A percentile compares a stretch with the other conserved stretches of the same genome.
Evolutionary conservation across 768 basidiomycete species (phyloP).

Genomic region (Lyophyllum decastes): DNA sequence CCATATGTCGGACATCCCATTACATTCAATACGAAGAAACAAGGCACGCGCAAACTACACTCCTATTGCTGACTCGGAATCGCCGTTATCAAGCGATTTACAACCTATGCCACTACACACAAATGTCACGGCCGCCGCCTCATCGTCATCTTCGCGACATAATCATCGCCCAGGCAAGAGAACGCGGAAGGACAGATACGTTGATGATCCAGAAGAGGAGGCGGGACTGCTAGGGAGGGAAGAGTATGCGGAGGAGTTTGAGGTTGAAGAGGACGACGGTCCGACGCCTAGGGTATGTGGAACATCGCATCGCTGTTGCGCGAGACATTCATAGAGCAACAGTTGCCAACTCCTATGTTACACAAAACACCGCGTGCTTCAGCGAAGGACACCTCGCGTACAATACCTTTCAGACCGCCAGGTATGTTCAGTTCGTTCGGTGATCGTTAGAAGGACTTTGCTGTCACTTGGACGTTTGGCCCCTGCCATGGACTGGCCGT

Average conservation of each 20-base stretch:
- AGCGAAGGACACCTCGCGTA: conserved; percentile 71
- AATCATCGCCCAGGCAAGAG: conserved; percentile 37
- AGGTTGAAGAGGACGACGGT: conserved; percentile 27
- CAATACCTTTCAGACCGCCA: conserved; percentile 75
- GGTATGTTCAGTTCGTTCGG: conserved; percentile 39
- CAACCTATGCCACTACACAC: conserved; percentile 28
- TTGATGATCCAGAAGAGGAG: conserved; percentile 67
- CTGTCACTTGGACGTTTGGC: too few species aligned
- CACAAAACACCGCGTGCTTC: conserved; percentile 18
- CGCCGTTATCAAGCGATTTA: conserved; percentile 18
- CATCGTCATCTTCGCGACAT: conserved; percentile 22
- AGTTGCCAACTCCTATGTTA: conserved; percentile 18
- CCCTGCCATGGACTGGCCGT: too few species aligned
- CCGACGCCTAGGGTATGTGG: conserved; percentile 11
- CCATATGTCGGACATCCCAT: conserved; percentile 72
- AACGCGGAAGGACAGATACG: conserved; percentile 54
- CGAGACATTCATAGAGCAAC: conserved; percentile 14
- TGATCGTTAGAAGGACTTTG: too few species aligned
- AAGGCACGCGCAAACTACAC: conserved; percentile 49
- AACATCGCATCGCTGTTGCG: conserved; percentile 3
- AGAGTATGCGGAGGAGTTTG: conserved; percentile 39
- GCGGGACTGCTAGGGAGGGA: conserved; percentile 48
- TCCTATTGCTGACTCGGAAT: conserved; percentile 37
- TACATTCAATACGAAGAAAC: conserved; percentile 58
- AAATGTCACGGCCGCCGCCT: conserved; percentile 26